Conservation (phyloP, 208 protist genomes). For the Leishmania lainsoni region DNA sequence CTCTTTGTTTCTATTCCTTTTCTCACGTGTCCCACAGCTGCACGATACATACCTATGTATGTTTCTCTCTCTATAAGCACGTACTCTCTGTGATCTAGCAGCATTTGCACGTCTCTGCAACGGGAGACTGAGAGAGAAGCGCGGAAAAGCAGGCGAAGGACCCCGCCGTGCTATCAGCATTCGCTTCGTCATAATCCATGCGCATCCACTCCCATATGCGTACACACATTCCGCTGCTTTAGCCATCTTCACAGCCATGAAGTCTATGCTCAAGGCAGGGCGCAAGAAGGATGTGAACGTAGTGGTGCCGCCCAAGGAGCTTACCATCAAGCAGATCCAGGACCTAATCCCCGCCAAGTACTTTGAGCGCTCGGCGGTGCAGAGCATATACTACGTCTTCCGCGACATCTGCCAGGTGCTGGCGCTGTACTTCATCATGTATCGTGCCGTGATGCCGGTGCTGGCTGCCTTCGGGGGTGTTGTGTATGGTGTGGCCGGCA, state of each 20-base stretch:
- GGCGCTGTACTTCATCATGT: constrained; percentile 65
- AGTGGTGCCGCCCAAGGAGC: constrained; percentile 56
- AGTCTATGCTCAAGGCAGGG: constrained; percentile 60
- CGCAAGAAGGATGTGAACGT: constrained; percentile 66
- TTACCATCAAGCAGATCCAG: constrained; percentile 78
- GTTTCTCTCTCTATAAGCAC: too few relatives aligned
- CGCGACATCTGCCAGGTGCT: constrained; percentile 65
- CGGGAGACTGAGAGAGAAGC: not conserved
- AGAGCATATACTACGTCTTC: constrained; percentile 57
- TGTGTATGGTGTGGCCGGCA: constrained; percentile 14
- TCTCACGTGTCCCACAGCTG: too few relatives aligned
- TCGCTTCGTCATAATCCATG: not conserved
- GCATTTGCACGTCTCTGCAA: not conserved
- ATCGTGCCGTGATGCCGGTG: constrained; percentile 40
- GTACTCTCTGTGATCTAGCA: not conserved
- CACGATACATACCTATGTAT: too few relatives aligned
- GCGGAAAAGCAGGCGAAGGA: not conserved
- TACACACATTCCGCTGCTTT: not conserved
- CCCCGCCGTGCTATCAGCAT: not conserved
- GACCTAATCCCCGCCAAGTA: constrained; percentile 74
- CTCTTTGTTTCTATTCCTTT: not conserved
- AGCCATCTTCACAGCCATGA: constrained; percentile 27
- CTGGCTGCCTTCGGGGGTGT: constrained; percentile 23
- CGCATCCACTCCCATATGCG: not conserved
- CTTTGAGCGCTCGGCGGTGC: constrained; percentile 58